Percentiles rank a stretch among this genome's conserved stretches.
These are phyloP conservation scores for Suillus subaureus DNA, from an alignment of 768 basidiomycete genomes.

Conservation along the genomic window DNA sequence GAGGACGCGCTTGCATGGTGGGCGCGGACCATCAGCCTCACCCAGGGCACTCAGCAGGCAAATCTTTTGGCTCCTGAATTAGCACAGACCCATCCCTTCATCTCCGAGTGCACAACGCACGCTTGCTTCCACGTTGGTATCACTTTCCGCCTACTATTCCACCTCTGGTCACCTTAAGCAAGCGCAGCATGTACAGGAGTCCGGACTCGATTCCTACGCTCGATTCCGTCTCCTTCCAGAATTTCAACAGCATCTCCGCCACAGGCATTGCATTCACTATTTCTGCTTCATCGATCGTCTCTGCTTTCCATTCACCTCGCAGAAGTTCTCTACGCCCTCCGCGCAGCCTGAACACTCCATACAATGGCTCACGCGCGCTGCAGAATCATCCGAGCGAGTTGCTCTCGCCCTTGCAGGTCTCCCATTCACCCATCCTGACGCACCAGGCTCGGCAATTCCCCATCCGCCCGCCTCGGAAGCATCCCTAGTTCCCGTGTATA, in stretches of 20 bases:
- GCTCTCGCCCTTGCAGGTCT: slow-evolving; percentile 53
- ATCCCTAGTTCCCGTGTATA: slow-evolving; percentile 46
- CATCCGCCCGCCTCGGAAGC: slow-evolving; percentile 41
- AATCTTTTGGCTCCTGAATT: slow-evolving; percentile 28
- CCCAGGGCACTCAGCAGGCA: slow-evolving; percentile 33
- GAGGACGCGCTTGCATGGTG: slow-evolving; percentile 70
- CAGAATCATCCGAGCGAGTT: slow-evolving; percentile 68
- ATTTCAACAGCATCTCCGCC: slow-evolving; percentile 50
- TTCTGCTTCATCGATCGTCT: slow-evolving; percentile 73
- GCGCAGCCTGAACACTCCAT: slow-evolving; percentile 47
- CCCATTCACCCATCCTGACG: slow-evolving; percentile 36
- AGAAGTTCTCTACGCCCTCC: slow-evolving; percentile 63
- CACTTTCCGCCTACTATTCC: slow-evolving; percentile 73
- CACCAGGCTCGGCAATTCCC: slow-evolving; percentile 35
- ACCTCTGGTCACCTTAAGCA: slow-evolving; percentile 54
- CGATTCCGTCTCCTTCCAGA: slow-evolving; percentile 50
- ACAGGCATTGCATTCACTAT: slow-evolving; percentile 64
- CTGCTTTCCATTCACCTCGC: slow-evolving; percentile 73
- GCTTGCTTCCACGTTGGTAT: slow-evolving; percentile 60
- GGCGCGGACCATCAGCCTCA: slow-evolving; percentile 55
- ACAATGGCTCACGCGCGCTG: slow-evolving; percentile 60
- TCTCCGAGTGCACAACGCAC: slow-evolving; percentile 68
- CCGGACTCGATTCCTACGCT: slow-evolving; percentile 55
- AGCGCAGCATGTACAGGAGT: slow-evolving; percentile 60
- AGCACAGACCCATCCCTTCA: slow-evolving; percentile 45